Evolutionary conservation across 331 rosid genomes (phyloP).

Genomic region (Prunus yedoensis): DNA sequence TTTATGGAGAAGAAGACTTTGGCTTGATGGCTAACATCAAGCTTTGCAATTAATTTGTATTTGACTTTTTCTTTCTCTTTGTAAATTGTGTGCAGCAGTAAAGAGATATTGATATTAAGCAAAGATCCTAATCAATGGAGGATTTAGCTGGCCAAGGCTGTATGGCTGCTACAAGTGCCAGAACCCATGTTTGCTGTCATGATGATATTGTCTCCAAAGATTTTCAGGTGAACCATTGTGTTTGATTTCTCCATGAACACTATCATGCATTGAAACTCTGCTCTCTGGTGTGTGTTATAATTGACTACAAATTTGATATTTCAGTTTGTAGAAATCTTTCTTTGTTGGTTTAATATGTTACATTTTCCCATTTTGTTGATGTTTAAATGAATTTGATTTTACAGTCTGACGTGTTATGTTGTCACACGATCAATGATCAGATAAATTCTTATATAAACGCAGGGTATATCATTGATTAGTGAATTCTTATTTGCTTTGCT

Average conservation of each 20-base stretch:
- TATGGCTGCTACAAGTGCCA: slow-evolving; percentile 78
- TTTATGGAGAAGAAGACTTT: slow-evolving; percentile 14
- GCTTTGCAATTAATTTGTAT: background rate
- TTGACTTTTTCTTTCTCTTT: slow-evolving; percentile 16
- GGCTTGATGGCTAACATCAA: slow-evolving; percentile 23
- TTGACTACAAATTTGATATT: background rate
- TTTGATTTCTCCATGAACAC: background rate
- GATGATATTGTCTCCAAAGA: slow-evolving; percentile 67
- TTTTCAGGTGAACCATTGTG: slow-evolving; percentile 52
- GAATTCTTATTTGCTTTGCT: slow-evolving; percentile 8
- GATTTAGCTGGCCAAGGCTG: slow-evolving; percentile 39
- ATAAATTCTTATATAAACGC: background rate
- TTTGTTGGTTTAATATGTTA: background rate
- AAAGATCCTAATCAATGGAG: slow-evolving; percentile 45
- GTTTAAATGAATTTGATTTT: background rate
- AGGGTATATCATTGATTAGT: background rate
- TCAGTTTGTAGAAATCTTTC: background rate
- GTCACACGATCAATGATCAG: background rate
- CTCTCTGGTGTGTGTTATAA: background rate
- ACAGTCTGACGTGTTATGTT: background rate
- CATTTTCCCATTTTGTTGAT: background rate
- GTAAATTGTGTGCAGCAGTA: slow-evolving; percentile 23
- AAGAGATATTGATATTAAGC: slow-evolving; percentile 7
- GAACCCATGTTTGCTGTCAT: slow-evolving; percentile 55
- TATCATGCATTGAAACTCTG: background rate